phyloP scores from a whole-genome alignment of 495 filamentous ascomycete genomes.

The Penicillium fimorum region DNA sequence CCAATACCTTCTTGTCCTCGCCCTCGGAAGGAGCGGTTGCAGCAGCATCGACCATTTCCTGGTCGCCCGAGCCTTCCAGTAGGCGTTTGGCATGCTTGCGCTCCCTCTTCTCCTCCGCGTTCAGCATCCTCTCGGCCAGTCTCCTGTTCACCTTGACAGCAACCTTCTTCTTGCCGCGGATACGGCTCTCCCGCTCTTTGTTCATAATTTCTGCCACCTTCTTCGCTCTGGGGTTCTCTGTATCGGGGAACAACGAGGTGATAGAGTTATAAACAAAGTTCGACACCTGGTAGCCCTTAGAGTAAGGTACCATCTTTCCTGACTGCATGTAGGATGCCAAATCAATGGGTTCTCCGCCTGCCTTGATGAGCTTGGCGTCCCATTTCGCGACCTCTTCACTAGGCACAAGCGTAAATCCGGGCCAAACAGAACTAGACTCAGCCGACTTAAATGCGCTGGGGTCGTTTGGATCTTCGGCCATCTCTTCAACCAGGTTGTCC shows the following conservation, averaged over 20 bases:
- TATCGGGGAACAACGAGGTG: conserved; percentile 3
- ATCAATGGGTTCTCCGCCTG: conserved; percentile 1
- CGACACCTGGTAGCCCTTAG: conserved; percentile 71
- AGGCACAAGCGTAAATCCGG: conserved; percentile 98
- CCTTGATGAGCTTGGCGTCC: conserved; percentile 8
- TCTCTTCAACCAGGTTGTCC: conserved; percentile 96
- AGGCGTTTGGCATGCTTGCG: conserved; percentile 60
- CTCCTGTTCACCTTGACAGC: conserved; percentile 84
- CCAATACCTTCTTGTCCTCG: conserved; percentile 58
- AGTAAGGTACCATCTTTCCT: conserved; percentile 51
- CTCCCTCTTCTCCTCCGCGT: conserved; percentile 76
- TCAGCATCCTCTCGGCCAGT: conserved; percentile 78
- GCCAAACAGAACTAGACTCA: conserved; percentile 73
- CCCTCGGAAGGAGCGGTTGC: conserved; percentile 16
- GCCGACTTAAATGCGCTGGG: conserved; percentile 59
- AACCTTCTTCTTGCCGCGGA: conserved; percentile 89
- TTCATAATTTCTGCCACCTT: conserved; percentile 82
- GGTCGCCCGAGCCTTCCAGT: conserved; percentile 55
- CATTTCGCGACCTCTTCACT: conserved; percentile 61
- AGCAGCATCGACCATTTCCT: conserved; percentile 41
- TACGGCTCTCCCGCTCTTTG: conserved; percentile 87
- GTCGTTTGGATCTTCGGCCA: conserved; percentile 79
- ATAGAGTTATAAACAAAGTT: conserved; percentile 64
- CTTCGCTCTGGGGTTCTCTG: conserved; percentile 3
- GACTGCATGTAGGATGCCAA: conserved; percentile 90